Conservation (phyloP, 352 stramenopile species). For the Pythium dissimile region DNA sequence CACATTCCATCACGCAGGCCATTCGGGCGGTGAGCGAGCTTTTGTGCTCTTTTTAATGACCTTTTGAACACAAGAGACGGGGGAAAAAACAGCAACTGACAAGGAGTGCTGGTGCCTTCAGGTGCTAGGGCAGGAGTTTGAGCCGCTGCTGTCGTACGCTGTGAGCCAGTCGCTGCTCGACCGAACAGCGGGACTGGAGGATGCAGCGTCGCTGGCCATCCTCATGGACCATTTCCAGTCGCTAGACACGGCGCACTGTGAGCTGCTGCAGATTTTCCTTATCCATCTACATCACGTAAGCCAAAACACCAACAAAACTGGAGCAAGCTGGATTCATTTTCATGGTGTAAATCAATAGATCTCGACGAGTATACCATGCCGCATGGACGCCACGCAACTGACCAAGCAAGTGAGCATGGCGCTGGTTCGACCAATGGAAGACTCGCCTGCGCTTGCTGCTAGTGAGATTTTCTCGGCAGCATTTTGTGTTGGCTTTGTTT, state of each 20-base stretch:
- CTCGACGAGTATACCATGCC: constrained; percentile 31
- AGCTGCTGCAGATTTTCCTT: constrained; percentile 51
- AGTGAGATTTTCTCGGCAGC: constrained; percentile 27
- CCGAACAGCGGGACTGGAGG: background rate
- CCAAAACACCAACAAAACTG: background rate
- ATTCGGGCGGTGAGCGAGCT: constrained; percentile 35
- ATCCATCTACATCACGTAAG: constrained; percentile 45
- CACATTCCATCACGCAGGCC: constrained; percentile 38
- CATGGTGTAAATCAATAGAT: constrained; percentile 34
- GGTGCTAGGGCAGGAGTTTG: constrained; percentile 37
- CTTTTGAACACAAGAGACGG: too few species aligned
- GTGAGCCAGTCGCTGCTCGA: constrained; percentile 38
- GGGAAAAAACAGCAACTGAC: too few species aligned
- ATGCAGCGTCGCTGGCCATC: background rate
- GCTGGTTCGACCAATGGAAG: constrained; percentile 39
- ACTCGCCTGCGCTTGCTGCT: constrained; percentile 15
- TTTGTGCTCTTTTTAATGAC: background rate
- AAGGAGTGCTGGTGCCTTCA: too few species aligned
- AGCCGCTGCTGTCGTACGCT: constrained; percentile 36
- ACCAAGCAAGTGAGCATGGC: constrained; percentile 36
- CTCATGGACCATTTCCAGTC: constrained; percentile 33
- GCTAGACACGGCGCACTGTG: constrained; percentile 28
- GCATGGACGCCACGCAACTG: constrained; percentile 40
- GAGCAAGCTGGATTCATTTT: background rate
- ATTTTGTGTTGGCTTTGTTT: background rate